Percentiles rank a stretch among this genome's conserved stretches.
Conservation (phyloP, 2,329 filamentous ascomycete species). For the Scedosporium dehoogii region DNA sequence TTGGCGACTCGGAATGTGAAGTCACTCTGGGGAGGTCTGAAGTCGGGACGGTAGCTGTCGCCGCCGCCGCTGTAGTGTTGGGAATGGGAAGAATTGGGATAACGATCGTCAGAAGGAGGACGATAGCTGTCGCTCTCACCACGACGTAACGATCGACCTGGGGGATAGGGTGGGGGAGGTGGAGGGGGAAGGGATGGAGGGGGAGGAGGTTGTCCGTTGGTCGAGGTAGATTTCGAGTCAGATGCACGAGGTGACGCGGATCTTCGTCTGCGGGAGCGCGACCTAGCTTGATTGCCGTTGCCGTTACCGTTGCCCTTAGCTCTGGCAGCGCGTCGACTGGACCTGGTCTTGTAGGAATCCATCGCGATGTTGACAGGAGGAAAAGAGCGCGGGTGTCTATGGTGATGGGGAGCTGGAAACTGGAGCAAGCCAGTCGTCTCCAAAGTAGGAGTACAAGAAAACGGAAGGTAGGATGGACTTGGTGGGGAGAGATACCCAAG, state of each 20-base stretch:
- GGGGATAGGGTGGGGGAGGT: neutral
- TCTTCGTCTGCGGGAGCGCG: neutral
- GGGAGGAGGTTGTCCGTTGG: neutral
- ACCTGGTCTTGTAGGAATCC: neutral
- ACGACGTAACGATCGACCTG: neutral
- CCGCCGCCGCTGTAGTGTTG: neutral
- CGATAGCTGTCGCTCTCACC: neutral
- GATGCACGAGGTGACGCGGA: constrained; percentile 3
- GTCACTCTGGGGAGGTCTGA: constrained; percentile 31
- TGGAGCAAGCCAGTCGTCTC: no score
- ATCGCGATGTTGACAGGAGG: neutral
- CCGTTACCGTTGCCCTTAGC: neutral
- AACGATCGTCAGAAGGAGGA: neutral
- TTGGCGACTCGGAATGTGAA: constrained; percentile 48
- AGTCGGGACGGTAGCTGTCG: constrained; percentile 5
- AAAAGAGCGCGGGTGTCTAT: neutral
- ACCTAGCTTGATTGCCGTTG: neutral
- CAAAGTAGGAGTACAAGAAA: no score
- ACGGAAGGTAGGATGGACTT: no score
- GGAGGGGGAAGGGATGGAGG: constrained; percentile 1
- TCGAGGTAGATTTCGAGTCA: neutral
- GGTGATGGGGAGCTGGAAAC: no score
- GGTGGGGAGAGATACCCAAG: no score
- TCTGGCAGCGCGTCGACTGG: neutral
- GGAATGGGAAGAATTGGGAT: neutral